Base-by-base conservation (phyloP, 306 rosid species). In the Acacia confusa region DNA sequence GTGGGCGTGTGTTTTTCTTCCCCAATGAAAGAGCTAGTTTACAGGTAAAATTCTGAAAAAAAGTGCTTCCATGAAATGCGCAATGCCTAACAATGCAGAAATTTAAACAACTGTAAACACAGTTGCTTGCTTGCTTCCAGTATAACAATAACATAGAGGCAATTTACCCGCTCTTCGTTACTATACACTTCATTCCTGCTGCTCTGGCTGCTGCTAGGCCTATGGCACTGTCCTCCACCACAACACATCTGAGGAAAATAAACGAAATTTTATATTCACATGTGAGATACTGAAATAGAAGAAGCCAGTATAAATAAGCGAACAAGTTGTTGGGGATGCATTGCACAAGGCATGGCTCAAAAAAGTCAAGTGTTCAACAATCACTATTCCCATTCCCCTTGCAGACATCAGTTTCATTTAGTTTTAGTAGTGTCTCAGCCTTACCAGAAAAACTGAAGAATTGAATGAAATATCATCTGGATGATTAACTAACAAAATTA, bases 171-270 rank as follows among this genome's bases (percentile, higher is more conserved):
- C 98, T 93, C 86, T 93, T 95, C 53, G 99, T 95, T 79, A 95
- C 74, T 82, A 92, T 88, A 74, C 99, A 95, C 74, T 87, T 95
- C 99, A 93, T 95, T 73, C 99, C 97, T 19, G 98, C 98, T 41
- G 86, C 87, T 89, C 93, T 95, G 75, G 98, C 99, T 63, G 99
- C 99, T 60, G 97, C 92, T 64, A 95, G 96, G 86, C 99, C 97
- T 82, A 95, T 95, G 83, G 92, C 93, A 38, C 98, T 95, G 82
- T 95, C 98, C 89, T 93, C 98, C 52, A 93, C 91, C 88, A 95
- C 99, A 73, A 92, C 97, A 85, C 99, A 93, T 82, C 99, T 95
- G 92, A 75, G 76, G 45, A 83, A 79, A 76, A 79, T 32, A 79
- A 32, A 60, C 25, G 44, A 40, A 38, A 76, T 74, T 68, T 74